These are phyloP conservation scores for Ananas comosus DNA, from an alignment of 176 grass and related monocot genomes.

Conservation along the genomic window DNA sequence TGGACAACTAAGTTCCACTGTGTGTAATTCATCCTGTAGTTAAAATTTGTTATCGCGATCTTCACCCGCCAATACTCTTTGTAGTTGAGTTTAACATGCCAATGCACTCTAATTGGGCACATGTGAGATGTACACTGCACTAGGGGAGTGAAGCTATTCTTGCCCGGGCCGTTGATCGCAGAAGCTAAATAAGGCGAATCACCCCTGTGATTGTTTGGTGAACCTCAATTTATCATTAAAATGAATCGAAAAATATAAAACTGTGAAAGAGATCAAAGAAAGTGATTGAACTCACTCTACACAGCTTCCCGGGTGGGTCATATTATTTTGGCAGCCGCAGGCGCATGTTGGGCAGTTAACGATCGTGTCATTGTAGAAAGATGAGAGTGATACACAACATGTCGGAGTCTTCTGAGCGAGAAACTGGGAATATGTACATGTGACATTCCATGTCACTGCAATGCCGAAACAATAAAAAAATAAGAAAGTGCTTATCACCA, in stretches of 20 bases:
- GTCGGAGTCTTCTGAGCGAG: constrained; percentile 49
- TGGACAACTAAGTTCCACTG: constrained; percentile 66
- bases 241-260: background rate
- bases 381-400: constrained; percentile 74
- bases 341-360: constrained; percentile 59
- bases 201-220: constrained; percentile 21
- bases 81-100: constrained; percentile 74
- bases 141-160: constrained; percentile 36
- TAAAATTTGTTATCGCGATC: constrained; percentile 55
- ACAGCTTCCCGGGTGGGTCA: constrained; percentile 55
- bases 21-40: constrained; percentile 73
- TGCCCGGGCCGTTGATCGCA: constrained; percentile 40
- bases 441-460: constrained; percentile 75
- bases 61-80: constrained; percentile 72
- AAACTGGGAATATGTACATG: constrained; percentile 71
- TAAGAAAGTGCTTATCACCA: background rate
- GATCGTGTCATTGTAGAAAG: constrained; percentile 71
- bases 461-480: constrained; percentile 5
- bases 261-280: background rate
- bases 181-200: constrained; percentile 58
- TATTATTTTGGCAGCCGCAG: constrained; percentile 62
- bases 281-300: constrained; percentile 47
- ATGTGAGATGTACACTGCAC: constrained; percentile 58
- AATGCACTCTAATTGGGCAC: constrained; percentile 76
- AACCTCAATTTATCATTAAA: constrained; percentile 3